These are phyloP conservation scores for Moricandia moricandioides DNA, from an alignment of 345 rosid genomes.

Conservation along the genomic window DNA sequence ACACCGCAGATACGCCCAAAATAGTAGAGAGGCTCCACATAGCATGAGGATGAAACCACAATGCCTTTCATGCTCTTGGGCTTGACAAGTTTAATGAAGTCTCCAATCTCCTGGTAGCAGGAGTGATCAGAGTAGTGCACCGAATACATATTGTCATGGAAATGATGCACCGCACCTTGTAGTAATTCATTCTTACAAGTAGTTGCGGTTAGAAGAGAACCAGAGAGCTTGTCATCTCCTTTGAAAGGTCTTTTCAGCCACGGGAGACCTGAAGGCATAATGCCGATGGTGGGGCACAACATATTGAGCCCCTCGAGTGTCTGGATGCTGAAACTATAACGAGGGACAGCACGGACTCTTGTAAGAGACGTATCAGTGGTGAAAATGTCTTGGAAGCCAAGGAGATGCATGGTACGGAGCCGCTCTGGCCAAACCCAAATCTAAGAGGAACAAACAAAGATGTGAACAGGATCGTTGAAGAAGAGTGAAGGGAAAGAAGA, in stretches of 20 bases:
- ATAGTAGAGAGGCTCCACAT: conserved; percentile 62
- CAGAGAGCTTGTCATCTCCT: conserved; percentile 46
- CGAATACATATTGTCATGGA: conserved; percentile 51
- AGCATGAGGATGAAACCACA: conserved; percentile 60
- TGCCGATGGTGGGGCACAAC: conserved; percentile 65
- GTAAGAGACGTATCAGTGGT: conserved; percentile 66
- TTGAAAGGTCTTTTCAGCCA: conserved; percentile 49
- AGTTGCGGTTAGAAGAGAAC: conserved; percentile 36
- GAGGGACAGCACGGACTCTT: conserved; percentile 86
- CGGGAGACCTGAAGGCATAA: conserved; percentile 91
- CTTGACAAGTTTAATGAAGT: conserved; percentile 58
- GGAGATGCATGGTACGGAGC: conserved; percentile 75
- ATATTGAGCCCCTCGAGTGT: conserved; percentile 68
- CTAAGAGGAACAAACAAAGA: conserved; percentile 29
- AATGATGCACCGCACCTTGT: conserved; percentile 36
- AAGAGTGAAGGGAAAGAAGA: neutral
- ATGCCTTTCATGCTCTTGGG: conserved; percentile 69
- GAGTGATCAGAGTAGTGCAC: conserved; percentile 78
- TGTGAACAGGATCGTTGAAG: too few relatives aligned
- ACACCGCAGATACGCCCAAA: conserved; percentile 56
- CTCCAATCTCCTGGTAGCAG: conserved; percentile 62
- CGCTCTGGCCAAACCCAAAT: conserved; percentile 98
- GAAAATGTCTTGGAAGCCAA: conserved; percentile 60
- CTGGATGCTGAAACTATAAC: conserved; percentile 65
- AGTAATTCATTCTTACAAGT: conserved; percentile 1